These are phyloP conservation scores for Aspergillus neotritici DNA, from an alignment of 2,329 filamentous ascomycete genomes.

Conservation along the genomic window DNA sequence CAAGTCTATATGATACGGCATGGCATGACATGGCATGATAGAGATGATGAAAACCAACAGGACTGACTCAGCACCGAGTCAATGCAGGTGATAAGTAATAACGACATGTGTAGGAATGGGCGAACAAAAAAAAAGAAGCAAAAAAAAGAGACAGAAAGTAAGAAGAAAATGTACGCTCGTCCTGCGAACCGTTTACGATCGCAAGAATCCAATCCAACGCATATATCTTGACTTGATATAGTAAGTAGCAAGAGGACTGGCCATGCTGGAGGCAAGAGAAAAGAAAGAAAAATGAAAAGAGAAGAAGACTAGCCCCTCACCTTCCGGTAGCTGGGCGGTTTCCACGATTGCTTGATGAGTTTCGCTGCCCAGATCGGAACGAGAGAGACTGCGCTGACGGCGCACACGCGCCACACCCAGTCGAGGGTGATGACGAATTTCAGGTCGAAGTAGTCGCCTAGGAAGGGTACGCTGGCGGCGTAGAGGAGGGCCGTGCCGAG, in stretches of 20 bases:
- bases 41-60: too few species aligned
- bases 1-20: too few species aligned
- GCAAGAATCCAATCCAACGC: conserved; percentile 2
- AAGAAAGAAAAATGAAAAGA: conserved; percentile 5
- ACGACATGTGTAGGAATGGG: background rate
- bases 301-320: conserved; percentile 47
- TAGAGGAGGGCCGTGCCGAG: conserved; percentile 78
- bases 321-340: conserved; percentile 91
- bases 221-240: conserved; percentile 9
- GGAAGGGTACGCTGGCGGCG: conserved; percentile 74
- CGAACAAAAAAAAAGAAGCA: background rate
- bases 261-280: conserved; percentile 1
- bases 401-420: conserved; percentile 82
- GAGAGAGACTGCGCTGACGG: conserved; percentile 72
- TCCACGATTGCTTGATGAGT: conserved; percentile 74
- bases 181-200: background rate
- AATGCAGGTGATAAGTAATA: background rate
- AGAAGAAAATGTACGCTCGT: background rate
- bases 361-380: conserved; percentile 85
- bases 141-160: background rate
- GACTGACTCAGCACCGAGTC: too few species aligned
- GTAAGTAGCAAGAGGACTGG: background rate
- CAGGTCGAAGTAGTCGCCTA: conserved; percentile 86
- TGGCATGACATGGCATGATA: too few species aligned
- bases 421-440: conserved; percentile 69